phyloP scores from a whole-genome alignment of 371 early-diverging fungal species.

The Antonospora locustae region DNA sequence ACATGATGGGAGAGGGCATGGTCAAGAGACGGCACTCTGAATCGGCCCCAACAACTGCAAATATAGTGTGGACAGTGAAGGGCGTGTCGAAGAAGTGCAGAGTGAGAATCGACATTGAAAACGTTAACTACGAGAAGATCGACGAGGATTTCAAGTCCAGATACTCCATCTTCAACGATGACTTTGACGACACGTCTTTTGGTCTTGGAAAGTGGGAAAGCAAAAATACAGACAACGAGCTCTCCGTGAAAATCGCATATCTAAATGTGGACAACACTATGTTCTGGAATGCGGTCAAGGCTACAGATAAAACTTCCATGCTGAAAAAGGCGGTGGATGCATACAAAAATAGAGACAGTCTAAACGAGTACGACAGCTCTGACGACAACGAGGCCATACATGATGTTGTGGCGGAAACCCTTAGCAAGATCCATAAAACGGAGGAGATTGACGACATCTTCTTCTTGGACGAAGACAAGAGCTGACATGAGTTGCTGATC shows the following conservation, averaged over 20 bases:
- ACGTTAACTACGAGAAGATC: constrained; percentile 54
- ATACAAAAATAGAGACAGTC: constrained; percentile 58
- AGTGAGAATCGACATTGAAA: constrained; percentile 58
- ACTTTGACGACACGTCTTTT: constrained; percentile 56
- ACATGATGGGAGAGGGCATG: constrained; percentile 61
- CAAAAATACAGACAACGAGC: constrained; percentile 59
- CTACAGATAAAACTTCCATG: constrained; percentile 56
- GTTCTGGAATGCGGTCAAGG: constrained; percentile 58
- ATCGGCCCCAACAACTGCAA: constrained; percentile 54
- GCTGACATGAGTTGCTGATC: too few species aligned
- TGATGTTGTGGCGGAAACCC: constrained; percentile 21
- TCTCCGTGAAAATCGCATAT: constrained; percentile 62
- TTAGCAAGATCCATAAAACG: constrained; percentile 8
- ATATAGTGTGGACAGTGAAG: constrained; percentile 56
- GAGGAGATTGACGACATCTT: constrained; percentile 15
- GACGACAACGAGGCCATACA: constrained; percentile 39
- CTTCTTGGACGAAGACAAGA: constrained; percentile 9
- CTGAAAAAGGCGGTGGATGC: constrained; percentile 61
- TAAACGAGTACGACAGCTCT: constrained; percentile 23
- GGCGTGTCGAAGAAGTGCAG: constrained; percentile 57
- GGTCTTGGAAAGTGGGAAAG: constrained; percentile 57
- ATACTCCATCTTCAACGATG: constrained; percentile 60
- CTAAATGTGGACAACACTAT: constrained; percentile 56
- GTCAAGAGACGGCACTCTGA: constrained; percentile 56
- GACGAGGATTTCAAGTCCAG: constrained; percentile 57